Evolutionary conservation across 495 filamentous ascomycete species (phyloP), one percentile per base, ranked within the genome.

Genomic region (Lophiostoma macrostomum): DNA sequence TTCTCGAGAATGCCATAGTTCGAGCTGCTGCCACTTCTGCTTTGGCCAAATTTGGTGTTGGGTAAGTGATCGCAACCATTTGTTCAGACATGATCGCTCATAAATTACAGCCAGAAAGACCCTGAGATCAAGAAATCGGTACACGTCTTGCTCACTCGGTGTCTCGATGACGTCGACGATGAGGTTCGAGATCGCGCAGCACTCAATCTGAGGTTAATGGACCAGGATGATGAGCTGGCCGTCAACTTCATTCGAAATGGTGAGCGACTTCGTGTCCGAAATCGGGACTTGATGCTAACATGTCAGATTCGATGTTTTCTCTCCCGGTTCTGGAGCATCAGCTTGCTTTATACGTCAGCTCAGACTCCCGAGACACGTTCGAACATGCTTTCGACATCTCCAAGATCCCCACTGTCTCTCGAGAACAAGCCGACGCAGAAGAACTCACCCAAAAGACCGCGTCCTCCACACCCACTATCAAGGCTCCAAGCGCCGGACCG

Each of bases 151-250:
- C 84, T 99, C 32, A 91, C 88, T 22, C 79, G 94, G 56, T 97
- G 94, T 69, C 74, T 97, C 56, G 93, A 99, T 71, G 93, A 99
- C 69, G 90, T 87, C 6, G 93, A 99, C 72, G 93, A 99, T 62
- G 93, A 99, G 72, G 94, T 97, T 36, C 83, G 93, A 32, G 93
- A 99, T 67, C 89, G 93, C 63, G 93, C 94, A 34, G 93, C 91
- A 4, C 75, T 97, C 29, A 97, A 95, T 64, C 74, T 99, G 49
- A 76, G 89, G 56, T 75, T 99, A 45, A 97, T 99, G 78, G 66
- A 75, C 66, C 80, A 88, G 64, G 76, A 85, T 47, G 90, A 96
- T 67, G 88, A 90, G 35, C 73, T 88, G 66, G 91, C 90, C 1
- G 76, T 81, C 16, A 78, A 79, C 30, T 96, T 97, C 69, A 85